These are phyloP conservation scores for Sporothrix luriei DNA, from an alignment of 2,329 filamentous ascomycete genomes.

Conservation along the genomic window DNA sequence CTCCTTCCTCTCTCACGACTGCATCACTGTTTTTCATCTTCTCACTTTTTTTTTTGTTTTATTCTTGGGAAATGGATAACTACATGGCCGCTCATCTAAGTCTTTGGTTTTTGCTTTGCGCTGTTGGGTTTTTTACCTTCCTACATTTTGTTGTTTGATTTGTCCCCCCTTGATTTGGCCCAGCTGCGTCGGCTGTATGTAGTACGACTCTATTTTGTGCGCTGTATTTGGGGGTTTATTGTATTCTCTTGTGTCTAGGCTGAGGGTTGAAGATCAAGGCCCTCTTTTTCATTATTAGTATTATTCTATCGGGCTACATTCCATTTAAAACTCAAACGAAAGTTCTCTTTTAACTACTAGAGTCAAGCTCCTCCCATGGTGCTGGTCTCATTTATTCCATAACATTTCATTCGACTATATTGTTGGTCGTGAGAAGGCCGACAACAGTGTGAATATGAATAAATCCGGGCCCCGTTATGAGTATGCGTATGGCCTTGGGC, in stretches of 20 bases:
- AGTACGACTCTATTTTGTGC: conserved; percentile 7
- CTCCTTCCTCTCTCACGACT: background rate
- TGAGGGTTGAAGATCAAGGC: background rate
- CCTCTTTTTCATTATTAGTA: background rate
- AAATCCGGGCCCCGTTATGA: background rate
- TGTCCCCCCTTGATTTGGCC: background rate
- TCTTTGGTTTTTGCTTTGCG: too few relatives aligned
- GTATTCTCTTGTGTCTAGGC: conserved; percentile 5
- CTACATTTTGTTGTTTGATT: background rate
- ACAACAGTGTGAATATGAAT: too few relatives aligned
- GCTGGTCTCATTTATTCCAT: background rate
- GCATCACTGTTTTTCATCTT: background rate
- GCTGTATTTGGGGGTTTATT: background rate
- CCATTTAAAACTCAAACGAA: background rate
- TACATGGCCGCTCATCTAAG: conserved; percentile 2
- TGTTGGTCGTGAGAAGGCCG: too few relatives aligned
- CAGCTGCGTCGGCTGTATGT: conserved; percentile 10
- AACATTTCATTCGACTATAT: background rate
- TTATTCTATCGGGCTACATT: background rate
- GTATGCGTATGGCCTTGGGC: background rate
- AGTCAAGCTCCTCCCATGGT: background rate
- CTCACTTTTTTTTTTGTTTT: conserved; percentile 8
- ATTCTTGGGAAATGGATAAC: conserved; percentile 16
- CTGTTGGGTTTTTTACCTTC: background rate
- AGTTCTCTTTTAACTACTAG: too few relatives aligned